Evolutionary conservation across 2,329 filamentous ascomycete species (phyloP).

Genomic region (Venturiaceae sp.): DNA sequence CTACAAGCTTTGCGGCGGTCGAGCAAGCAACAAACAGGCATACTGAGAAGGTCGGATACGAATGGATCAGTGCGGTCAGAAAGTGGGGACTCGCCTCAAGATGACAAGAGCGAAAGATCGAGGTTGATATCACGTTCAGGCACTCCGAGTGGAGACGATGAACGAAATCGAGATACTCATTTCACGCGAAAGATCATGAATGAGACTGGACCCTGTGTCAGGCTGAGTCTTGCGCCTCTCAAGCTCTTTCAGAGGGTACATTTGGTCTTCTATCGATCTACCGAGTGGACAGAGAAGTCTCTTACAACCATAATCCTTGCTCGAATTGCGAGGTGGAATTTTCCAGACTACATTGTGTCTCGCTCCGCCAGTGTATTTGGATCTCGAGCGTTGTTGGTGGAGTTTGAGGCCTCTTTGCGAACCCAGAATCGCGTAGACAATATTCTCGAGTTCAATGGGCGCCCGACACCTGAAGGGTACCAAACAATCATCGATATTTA

Average conservation of each 20-base stretch:
- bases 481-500: slow-evolving; percentile 62
- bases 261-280: slow-evolving; percentile 90
- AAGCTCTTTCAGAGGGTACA: slow-evolving; percentile 91
- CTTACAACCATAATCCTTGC: slow-evolving; percentile 90
- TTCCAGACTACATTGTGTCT: slow-evolving; percentile 83
- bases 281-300: slow-evolving; percentile 95
- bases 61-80: slow-evolving; percentile 34
- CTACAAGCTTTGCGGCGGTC: slow-evolving; percentile 62
- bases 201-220: slow-evolving; percentile 72
- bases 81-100: background rate
- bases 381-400: slow-evolving; percentile 57
- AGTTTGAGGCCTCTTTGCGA: slow-evolving; percentile 80
- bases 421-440: slow-evolving; percentile 74
- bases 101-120: background rate
- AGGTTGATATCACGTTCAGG: background rate
- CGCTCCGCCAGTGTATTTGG: slow-evolving; percentile 79
- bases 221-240: slow-evolving; percentile 61
- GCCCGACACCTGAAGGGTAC: slow-evolving; percentile 54
- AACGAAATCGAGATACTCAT: slow-evolving; percentile 58
- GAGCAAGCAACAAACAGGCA: slow-evolving; percentile 64
- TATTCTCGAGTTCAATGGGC: slow-evolving; percentile 70
- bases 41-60: slow-evolving; percentile 55
- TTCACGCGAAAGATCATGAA: slow-evolving; percentile 54
- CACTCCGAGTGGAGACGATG: slow-evolving; percentile 14
- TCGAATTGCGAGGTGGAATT: slow-evolving; percentile 78